Conservation (phyloP, 768 basidiomycete species). For the Hypsizygus marmoreus region DNA sequence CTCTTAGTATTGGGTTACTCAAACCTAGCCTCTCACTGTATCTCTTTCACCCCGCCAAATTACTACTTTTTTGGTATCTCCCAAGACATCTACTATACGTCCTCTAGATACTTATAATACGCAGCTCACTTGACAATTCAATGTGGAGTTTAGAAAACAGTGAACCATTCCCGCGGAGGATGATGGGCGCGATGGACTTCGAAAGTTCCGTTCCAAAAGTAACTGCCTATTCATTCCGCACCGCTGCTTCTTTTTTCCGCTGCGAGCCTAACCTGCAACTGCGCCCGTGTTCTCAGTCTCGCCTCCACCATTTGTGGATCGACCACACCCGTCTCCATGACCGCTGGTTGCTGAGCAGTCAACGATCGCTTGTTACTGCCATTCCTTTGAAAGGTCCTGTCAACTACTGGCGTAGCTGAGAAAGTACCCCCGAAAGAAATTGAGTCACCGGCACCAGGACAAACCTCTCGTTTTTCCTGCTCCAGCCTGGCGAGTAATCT, state of each 20-base stretch:
- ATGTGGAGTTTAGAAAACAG: no score
- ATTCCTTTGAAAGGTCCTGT: slow-evolving; percentile 17
- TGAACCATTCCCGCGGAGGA: no score
- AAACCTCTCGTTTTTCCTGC: slow-evolving; percentile 40
- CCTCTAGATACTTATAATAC: no score
- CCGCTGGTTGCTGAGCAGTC: background rate
- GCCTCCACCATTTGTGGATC: slow-evolving; percentile 39
- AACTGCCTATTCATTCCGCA: background rate
- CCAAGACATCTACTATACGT: no score
- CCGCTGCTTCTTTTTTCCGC: slow-evolving; percentile 36
- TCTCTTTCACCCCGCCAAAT: no score
- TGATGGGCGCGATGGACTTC: no score
- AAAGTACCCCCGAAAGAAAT: background rate
- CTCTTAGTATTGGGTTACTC: background rate
- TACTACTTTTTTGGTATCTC: no score
- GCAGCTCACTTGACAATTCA: no score
- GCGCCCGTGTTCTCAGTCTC: slow-evolving; percentile 48
- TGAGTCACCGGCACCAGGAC: slow-evolving; percentile 5
- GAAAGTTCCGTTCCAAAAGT: background rate
- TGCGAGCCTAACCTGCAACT: slow-evolving; percentile 47
- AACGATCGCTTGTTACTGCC: slow-evolving; percentile 6
- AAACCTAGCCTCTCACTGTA: slow-evolving; percentile 10
- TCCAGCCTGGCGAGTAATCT: slow-evolving; percentile 44
- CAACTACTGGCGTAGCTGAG: slow-evolving; percentile 10
- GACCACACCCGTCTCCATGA: background rate